A percentile compares a stretch with the other conserved stretches of the same genome.
Evolutionary conservation across 805 yeast species (phyloP).

Genomic region (Brettanomyces naardenensis): DNA sequence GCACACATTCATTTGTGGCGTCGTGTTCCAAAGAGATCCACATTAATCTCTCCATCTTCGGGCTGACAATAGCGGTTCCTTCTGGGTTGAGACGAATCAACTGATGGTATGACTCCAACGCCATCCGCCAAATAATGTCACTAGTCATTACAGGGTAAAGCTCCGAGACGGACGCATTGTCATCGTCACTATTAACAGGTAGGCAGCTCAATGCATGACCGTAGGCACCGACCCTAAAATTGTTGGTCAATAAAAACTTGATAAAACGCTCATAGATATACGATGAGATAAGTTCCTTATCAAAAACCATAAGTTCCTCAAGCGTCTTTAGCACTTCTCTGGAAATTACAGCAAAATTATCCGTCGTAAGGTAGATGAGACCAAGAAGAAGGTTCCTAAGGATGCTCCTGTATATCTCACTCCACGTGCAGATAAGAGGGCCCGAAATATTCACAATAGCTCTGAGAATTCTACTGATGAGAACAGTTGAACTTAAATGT

Average conservation of each 20-base stretch:
- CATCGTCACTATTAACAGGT: constrained; percentile 20
- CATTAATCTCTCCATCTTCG: constrained; percentile 15
- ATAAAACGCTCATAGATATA: constrained; percentile 24
- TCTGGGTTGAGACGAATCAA: constrained; percentile 18
- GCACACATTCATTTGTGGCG: constrained; percentile 14
- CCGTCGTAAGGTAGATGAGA: constrained; percentile 27
- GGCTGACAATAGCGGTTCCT: constrained; percentile 9
- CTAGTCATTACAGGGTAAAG: constrained; percentile 28
- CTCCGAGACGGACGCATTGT: constrained; percentile 15
- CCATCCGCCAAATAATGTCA: constrained; percentile 18
- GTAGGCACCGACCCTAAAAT: constrained; percentile 26
- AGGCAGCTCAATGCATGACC: constrained; percentile 15
- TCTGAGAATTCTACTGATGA: constrained; percentile 36
- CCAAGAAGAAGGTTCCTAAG: constrained; percentile 31
- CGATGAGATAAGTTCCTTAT: constrained; percentile 27
- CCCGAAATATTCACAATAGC: constrained; percentile 46
- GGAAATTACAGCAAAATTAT: constrained; percentile 25
- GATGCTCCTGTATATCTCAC: constrained; percentile 19
- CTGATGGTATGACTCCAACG: constrained; percentile 24
- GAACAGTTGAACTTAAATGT: constrained; percentile 32
- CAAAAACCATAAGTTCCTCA: constrained; percentile 43
- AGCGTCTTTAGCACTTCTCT: constrained; percentile 33
- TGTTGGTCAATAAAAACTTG: constrained; percentile 25
- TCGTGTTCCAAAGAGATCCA: constrained; percentile 27
- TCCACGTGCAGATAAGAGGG: constrained; percentile 39